A percentile compares a stretch with the other conserved stretches of the same genome.
Conservation (phyloP, 257 asterid species). For the Nicotiana tabacum region DNA sequence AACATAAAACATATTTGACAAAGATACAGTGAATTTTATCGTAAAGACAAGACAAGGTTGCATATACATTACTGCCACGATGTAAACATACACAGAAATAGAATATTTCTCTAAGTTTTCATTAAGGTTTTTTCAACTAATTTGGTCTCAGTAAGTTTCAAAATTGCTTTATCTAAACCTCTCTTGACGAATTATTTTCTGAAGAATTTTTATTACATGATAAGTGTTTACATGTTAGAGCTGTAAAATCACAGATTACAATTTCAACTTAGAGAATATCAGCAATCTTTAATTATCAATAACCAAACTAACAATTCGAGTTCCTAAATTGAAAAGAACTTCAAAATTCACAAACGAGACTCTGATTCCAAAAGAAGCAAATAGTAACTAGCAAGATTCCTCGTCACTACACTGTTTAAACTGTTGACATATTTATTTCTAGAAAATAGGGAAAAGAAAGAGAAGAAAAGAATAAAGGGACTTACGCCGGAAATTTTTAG, state of each 20-base stretch:
- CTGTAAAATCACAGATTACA: not conserved
- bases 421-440: not conserved
- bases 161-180: not conserved
- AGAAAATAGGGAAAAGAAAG: not conserved
- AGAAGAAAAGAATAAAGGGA: not conserved
- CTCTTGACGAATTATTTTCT: not conserved
- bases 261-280: not conserved
- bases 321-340: not conserved
- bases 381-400: not conserved
- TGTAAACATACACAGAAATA: not conserved
- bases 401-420: not conserved
- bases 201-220: not conserved
- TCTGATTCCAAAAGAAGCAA: not conserved
- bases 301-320: not conserved
- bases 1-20: not conserved
- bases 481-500: not conserved
- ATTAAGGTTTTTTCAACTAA: not conserved
- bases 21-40: not conserved
- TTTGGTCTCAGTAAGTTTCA: not conserved
- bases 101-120: not conserved
- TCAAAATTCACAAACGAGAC: not conserved
- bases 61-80: not conserved
- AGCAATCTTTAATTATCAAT: not conserved
- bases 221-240: not conserved
- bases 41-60: not conserved